Conservation (phyloP, 768 basidiomycete genomes). For the Leccinum uliginosum region DNA sequence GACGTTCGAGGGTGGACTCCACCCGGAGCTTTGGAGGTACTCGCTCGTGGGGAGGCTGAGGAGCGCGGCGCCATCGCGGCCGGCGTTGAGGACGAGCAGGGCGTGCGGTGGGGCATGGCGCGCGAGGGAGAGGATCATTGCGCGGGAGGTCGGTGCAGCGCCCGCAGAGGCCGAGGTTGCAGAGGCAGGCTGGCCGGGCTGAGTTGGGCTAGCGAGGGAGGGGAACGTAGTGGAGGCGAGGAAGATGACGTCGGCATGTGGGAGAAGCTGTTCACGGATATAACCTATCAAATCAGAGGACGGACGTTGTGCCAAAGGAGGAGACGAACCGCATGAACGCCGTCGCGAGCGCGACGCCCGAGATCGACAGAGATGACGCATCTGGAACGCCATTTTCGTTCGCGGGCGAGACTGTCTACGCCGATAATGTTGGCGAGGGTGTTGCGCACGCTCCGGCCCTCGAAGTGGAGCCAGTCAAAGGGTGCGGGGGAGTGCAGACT, state of each 20-base stretch:
- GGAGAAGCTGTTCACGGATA: conserved; percentile 57
- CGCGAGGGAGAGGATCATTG: conserved; percentile 55
- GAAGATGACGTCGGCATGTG: conserved; percentile 77
- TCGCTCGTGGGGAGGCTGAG: too few species aligned
- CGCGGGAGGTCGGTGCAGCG: conserved; percentile 58
- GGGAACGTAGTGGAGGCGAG: conserved; percentile 34
- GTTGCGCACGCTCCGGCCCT: conserved; percentile 75
- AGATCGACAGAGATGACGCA: too few species aligned
- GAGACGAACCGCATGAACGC: conserved; percentile 57
- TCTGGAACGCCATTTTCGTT: too few species aligned
- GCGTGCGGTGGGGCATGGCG: too few species aligned
- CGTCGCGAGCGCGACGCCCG: too few species aligned
- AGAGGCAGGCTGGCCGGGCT: neutral
- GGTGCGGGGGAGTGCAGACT: conserved; percentile 66
- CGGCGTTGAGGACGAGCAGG: too few species aligned
- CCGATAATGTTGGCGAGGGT: conserved; percentile 42
- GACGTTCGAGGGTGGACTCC: conserved; percentile 35
- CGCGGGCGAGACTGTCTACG: too few species aligned
- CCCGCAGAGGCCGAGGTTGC: conserved; percentile 38
- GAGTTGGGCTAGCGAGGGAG: neutral
- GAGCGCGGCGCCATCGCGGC: too few species aligned
- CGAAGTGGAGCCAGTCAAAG: conserved; percentile 85
- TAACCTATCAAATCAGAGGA: neutral
- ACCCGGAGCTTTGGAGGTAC: conserved; percentile 56
- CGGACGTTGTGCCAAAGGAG: neutral